phyloP scores from a whole-genome alignment of 805 yeast species.

The Alloascoidea africana region DNA sequence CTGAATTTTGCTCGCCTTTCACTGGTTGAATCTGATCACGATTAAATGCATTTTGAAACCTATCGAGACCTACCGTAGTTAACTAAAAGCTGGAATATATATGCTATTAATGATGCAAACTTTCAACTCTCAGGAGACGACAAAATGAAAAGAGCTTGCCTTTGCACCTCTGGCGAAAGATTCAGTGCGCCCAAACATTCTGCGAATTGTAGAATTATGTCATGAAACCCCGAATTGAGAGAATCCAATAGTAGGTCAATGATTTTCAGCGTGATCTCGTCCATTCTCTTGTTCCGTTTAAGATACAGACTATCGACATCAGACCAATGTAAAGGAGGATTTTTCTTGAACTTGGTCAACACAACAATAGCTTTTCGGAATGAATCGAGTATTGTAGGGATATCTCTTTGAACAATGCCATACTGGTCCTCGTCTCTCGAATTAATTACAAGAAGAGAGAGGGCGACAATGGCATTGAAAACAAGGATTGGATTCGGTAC shows the following conservation, averaged over 20 bases:
- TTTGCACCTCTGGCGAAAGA: neutral
- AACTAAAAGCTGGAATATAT: too few relatives aligned
- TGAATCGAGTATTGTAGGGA: slow-evolving; percentile 15
- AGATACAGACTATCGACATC: slow-evolving; percentile 12
- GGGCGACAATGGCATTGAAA: slow-evolving; percentile 15
- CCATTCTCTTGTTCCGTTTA: neutral
- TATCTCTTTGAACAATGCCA: slow-evolving; percentile 25
- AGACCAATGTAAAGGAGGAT: slow-evolving; percentile 18
- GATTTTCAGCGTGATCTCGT: neutral
- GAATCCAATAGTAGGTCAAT: neutral
- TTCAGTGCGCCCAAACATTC: neutral
- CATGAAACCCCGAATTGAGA: neutral
- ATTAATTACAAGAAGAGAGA: slow-evolving; percentile 16
- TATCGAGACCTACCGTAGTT: too few relatives aligned
- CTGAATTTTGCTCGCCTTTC: too few relatives aligned
- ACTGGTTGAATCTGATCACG: too few relatives aligned
- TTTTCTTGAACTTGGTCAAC: slow-evolving; percentile 10
- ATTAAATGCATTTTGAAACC: too few relatives aligned
- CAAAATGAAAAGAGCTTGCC: too few relatives aligned
- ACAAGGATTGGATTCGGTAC: slow-evolving; percentile 15
- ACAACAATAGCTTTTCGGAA: slow-evolving; percentile 12
- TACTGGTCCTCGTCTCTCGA: slow-evolving; percentile 21
- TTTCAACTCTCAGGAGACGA: too few relatives aligned
- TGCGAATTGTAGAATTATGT: neutral
- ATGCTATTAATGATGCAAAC: too few relatives aligned